These are phyloP conservation scores for Aspergillus melleus DNA, from an alignment of 2,329 filamentous ascomycete genomes.

Conservation along the genomic window DNA sequence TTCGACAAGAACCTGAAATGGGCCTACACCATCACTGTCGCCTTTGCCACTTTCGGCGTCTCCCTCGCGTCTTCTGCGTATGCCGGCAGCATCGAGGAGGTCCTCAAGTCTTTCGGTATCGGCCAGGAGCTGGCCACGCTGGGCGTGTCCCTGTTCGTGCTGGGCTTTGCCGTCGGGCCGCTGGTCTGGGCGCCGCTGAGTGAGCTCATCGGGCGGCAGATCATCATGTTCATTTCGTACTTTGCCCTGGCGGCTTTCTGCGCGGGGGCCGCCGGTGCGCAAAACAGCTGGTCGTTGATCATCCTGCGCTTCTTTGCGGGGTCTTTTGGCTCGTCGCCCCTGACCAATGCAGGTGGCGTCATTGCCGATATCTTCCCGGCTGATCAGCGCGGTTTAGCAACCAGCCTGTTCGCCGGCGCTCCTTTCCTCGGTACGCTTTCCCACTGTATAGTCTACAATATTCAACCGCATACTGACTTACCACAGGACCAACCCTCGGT, in stretches of 20 bases:
- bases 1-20: constrained; percentile 40
- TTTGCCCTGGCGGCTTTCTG: constrained; percentile 59
- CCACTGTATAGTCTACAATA: background rate
- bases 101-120: constrained; percentile 37
- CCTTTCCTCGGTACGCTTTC: constrained; percentile 57
- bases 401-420: constrained; percentile 65
- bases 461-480: background rate
- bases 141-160: constrained; percentile 47
- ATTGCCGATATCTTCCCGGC: constrained; percentile 63
- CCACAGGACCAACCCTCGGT: constrained; percentile 56
- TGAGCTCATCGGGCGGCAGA: constrained; percentile 40
- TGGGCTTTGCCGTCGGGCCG: constrained; percentile 49
- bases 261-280: constrained; percentile 57
- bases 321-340: constrained; percentile 60
- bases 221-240: constrained; percentile 36
- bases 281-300: constrained; percentile 61
- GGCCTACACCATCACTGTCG: constrained; percentile 39
- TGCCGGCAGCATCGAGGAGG: constrained; percentile 39
- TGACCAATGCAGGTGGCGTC: constrained; percentile 64
- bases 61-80: constrained; percentile 46
- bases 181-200: constrained; percentile 46
- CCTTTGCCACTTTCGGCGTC: constrained; percentile 44
- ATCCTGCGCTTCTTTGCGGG: constrained; percentile 68
- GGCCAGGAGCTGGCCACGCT: constrained; percentile 41
- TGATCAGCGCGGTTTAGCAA: constrained; percentile 56